Evolutionary conservation across 345 rosid species (phyloP).

Genomic region (Gynandropsis gynandra): DNA sequence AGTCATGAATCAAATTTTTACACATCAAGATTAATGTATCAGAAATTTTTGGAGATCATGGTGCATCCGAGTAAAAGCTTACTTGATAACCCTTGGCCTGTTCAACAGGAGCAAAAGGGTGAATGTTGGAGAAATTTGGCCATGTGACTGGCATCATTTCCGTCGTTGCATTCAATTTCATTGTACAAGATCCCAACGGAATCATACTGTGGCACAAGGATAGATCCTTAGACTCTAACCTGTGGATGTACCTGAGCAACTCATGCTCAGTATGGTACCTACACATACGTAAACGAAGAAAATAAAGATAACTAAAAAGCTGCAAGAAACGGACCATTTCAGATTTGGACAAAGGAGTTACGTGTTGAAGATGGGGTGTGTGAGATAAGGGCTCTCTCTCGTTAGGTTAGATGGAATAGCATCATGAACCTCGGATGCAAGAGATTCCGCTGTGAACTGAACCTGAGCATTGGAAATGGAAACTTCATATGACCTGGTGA

Average conservation of each 20-base stretch:
- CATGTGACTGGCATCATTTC: constrained; percentile 99
- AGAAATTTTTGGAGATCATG: not conserved
- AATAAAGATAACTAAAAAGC: constrained; percentile 17
- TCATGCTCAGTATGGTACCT: constrained; percentile 97
- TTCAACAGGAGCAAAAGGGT: constrained; percentile 81
- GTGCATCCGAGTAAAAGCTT: constrained; percentile 12
- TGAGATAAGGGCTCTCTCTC: constrained; percentile 74
- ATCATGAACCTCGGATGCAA: constrained; percentile 71
- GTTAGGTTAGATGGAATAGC: constrained; percentile 61
- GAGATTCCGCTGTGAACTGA: constrained; percentile 73
- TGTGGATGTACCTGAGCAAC: constrained; percentile 74
- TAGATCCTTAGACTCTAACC: constrained; percentile 80
- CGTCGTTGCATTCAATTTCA: constrained; percentile 94
- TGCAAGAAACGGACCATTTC: constrained; percentile 15
- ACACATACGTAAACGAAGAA: constrained; percentile 13
- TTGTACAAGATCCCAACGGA: constrained; percentile 96
- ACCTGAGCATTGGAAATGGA: constrained; percentile 40
- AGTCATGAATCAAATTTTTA: constrained; percentile 18
- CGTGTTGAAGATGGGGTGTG: constrained; percentile 83
- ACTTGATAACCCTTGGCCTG: constrained; percentile 94
- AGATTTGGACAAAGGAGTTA: constrained; percentile 27
- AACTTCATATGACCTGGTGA: constrained; percentile 6
- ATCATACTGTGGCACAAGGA: constrained; percentile 99
- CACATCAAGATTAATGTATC: not conserved
- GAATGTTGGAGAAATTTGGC: constrained; percentile 81